Evolutionary conservation across 2,329 filamentous ascomycete species (phyloP), one percentile per base, ranked within the genome.

Genomic region (Aureobasidium pullulans): DNA sequence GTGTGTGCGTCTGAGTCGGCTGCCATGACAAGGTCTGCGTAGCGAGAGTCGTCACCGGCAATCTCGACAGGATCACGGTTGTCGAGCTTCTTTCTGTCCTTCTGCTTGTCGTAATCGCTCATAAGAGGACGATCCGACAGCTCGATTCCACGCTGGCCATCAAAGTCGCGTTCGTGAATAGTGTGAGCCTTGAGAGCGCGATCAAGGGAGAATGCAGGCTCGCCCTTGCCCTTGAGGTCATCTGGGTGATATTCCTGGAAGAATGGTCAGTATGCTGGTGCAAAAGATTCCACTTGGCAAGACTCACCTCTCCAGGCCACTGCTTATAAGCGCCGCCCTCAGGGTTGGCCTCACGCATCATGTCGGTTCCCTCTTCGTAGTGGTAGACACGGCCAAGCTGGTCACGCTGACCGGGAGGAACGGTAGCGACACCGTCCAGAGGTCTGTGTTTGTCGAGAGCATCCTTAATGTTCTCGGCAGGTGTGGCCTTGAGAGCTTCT

Each of bases 331-430:
- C 80, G n/a, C 86, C 88, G 15, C 88, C 89, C 0, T 75, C 70
- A 3, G 83, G 82, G 62, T 87, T 83, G 0, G 76, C 73, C 67
- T 93, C 89, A 52, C 86, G 80, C 87, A 92, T 91, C 70, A 96
- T 78, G 68, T 96, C 90, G 2, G 86, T 81, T n/a, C 91, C 91
- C 68, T 96, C 91, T 67, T 90, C 79, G 67, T 96, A 96, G 31
- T 85, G 65, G 78, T 95, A 89, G 10, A 81, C 76, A 57, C 84
- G 80, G 2, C 92, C 92, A 59, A 83, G 79, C 16, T 81, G 74
- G 69, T 95, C 91, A 1, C 74, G 73, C 65, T 81, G 74, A 23
- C 92, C 91, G 0, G 88, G 84, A 1, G 92, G 89, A n/a, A 94
- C 82, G 16, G 77, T 77, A 1, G 91, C 88, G 0, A 86, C 87